Base-by-base conservation (phyloP, 2,329 filamentous ascomycete species). In the Ophiostoma himal-ulmi region DNA sequence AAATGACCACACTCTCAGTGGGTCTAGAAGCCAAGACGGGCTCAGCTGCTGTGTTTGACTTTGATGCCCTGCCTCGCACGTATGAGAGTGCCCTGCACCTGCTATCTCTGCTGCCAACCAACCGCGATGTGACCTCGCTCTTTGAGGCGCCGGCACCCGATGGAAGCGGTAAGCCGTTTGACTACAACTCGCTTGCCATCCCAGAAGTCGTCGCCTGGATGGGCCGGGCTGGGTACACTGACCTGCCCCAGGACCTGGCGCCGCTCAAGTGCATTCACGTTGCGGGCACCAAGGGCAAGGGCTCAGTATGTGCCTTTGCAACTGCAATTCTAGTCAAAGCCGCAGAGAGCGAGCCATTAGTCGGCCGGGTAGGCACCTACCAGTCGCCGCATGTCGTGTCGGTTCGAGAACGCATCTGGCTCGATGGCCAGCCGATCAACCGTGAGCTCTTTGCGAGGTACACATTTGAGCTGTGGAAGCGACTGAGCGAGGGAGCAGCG, bases 391-490 rank as follows among this genome's bases (percentile, higher is more conserved):
- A 97, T 77, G 85, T 97, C 11, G 86, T 93, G 60, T 92, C 89
- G 70, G 91, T 93, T 66, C 87, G 93, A 57, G 93, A 97, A 81
- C 88, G 93, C 70, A 96, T 97, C 76, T 87, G 90, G 76, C 89
- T 97, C 73, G 85, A 95, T 76, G 91, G 92, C 67, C 78, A 81
- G 72, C 90, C 92, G 0, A 83, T 97, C 44, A 85, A 86, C 0
- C 87, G 89, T 75, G 85, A 84, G 1, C 79, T 85, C 34, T 96
- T 97, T 76, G 85, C 91, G 0, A 82, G 83, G 72, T 93, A 93
- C 77, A 94, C 96, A 79, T 96, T 93, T 78, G 89, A 94, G 75
- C 82, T 94, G 41, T 97, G 93, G 93, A 91, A 94, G 74, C 79
- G 81, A 26, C 78, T 87, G 57, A 83, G 80, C 0, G 76, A 77